These are phyloP conservation scores for Fusarium goolgardi DNA, from an alignment of 2,329 filamentous ascomycete genomes.

Conservation along the genomic window DNA sequence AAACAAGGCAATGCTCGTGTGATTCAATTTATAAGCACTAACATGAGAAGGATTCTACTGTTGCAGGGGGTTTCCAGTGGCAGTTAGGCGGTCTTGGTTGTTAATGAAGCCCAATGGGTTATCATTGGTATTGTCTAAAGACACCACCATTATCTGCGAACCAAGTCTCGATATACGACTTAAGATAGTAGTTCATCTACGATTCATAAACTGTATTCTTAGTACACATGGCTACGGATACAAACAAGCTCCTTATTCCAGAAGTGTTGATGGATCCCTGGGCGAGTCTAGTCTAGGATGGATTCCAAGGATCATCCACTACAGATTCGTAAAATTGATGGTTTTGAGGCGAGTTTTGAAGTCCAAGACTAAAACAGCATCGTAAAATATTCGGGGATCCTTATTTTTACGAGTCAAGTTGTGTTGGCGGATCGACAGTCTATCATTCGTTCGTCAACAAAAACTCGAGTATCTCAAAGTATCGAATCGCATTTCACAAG, in stretches of 20 bases:
- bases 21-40: slow-evolving; percentile 4
- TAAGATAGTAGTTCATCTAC: not conserved
- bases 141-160: not conserved
- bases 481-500: not conserved
- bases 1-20: slow-evolving; percentile 20
- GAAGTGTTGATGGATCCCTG: not conserved
- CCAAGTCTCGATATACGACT: not conserved
- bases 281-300: not conserved
- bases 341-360: too few species aligned
- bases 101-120: not conserved
- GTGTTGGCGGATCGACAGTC: not conserved
- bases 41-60: not conserved
- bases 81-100: not conserved
- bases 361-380: not conserved
- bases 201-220: not conserved
- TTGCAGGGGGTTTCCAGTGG: not conserved
- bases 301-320: not conserved
- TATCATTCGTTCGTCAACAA: not conserved
- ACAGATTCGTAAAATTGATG: not conserved
- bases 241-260: not conserved
- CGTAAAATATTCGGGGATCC: not conserved
- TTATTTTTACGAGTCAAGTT: slow-evolving; percentile 10
- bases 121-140: too few species aligned
- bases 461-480: not conserved
- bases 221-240: not conserved